Evolutionary conservation across 805 yeast species (phyloP).

Genomic region (Metschnikowia similis): DNA sequence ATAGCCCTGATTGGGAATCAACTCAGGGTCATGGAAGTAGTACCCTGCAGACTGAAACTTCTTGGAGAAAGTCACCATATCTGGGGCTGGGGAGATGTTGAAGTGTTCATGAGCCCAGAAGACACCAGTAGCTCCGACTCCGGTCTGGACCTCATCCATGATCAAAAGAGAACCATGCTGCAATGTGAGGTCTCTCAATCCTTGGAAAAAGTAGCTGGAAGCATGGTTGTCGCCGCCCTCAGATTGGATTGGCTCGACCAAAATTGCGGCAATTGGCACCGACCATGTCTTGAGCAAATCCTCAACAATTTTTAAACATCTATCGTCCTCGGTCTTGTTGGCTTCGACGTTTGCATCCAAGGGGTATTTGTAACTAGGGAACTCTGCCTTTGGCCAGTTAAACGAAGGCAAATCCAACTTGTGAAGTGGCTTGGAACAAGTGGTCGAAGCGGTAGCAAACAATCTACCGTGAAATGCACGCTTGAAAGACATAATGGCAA

Average conservation of each 20-base stretch:
- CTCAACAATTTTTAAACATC: slow-evolving; percentile 77
- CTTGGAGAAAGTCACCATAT: slow-evolving; percentile 81
- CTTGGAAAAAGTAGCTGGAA: slow-evolving; percentile 72
- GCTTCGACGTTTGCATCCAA: slow-evolving; percentile 58
- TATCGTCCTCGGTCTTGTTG: slow-evolving; percentile 73
- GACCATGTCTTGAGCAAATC: slow-evolving; percentile 62
- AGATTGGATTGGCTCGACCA: slow-evolving; percentile 88
- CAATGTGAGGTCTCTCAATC: slow-evolving; percentile 69
- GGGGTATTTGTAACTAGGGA: slow-evolving; percentile 83
- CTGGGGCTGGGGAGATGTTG: slow-evolving; percentile 70
- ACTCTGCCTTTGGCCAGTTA: slow-evolving; percentile 96
- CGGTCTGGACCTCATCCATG: slow-evolving; percentile 87
- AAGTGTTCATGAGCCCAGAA: slow-evolving; percentile 90
- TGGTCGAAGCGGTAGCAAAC: slow-evolving; percentile 86
- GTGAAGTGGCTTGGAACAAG: slow-evolving; percentile 93
- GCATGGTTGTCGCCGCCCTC: slow-evolving; percentile 94
- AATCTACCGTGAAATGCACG: slow-evolving; percentile 93
- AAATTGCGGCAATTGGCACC: slow-evolving; percentile 79
- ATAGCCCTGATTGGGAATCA: slow-evolving; percentile 73
- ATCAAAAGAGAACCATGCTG: slow-evolving; percentile 68
- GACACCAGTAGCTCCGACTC: slow-evolving; percentile 82
- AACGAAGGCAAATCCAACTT: slow-evolving; percentile 90
- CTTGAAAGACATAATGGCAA: slow-evolving; percentile 81
- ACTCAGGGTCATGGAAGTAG: slow-evolving; percentile 70
- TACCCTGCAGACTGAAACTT: slow-evolving; percentile 88